Base-by-base conservation (phyloP, 2,329 filamentous ascomycete species). In the Aureobasidium sp. region DNA sequence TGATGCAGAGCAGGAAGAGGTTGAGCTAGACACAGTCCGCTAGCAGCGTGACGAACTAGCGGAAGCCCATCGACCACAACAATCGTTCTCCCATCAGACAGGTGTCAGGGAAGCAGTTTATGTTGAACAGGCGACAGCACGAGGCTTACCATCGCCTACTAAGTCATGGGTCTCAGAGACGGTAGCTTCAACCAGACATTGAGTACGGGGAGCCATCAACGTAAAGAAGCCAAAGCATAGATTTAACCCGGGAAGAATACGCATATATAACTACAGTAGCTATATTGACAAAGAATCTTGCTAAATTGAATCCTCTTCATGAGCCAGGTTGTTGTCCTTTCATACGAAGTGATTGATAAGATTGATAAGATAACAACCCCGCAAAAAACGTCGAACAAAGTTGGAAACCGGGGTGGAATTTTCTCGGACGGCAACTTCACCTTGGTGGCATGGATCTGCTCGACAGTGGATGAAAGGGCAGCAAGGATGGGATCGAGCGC, bases 401-500 rank as follows among this genome's bases (percentile, higher is more conserved):
- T 45, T 9, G 37, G 5, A n/a, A 21, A 21, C 21, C 13, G 10
- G 32, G 37, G 41, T 32, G 25, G 34, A 48, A 36, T 39, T 27
- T 57, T 57, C 53, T 47, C 25, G 30, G 30, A 16, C 34, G 49
- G 16, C 34, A 25, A 34, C 49, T 51, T 34, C 39, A 57, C 41
- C 53, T 58, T 48, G 32, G 42, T 50, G 45, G 44, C 36, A 59
- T 53, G 48, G 51, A 61, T 34, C n/a, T 59, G 29, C 48, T 62
- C 11, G 61, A 62, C 48, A 62, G 27, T 14, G 61, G 61, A 30
- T 62, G 61, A 67, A 59, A 47, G 30, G 27, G 54, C 41, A 59
- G 32, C 39, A 48, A 59, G 27, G 67, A 73, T 96, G 91, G 90
- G 90, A 62, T 90, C 90, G 63, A 95, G 90, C 70, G 80, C 85